Percentiles rank a stretch among this genome's conserved stretches.
Conservation (phyloP, 768 basidiomycete species). For the Termitomyces sp. region DNA sequence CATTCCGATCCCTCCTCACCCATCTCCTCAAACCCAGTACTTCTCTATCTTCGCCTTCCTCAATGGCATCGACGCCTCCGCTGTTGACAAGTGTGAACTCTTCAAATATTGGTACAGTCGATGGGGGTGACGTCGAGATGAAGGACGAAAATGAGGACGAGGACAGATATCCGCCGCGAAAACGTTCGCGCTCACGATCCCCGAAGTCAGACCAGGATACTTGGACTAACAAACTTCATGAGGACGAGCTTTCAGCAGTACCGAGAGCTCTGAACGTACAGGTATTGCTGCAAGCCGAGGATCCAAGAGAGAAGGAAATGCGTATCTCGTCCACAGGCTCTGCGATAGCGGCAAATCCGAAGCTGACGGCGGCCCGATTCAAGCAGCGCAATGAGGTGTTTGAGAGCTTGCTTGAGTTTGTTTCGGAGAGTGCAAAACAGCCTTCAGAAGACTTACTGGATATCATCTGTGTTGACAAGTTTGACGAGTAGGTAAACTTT, state of each 20-base stretch:
- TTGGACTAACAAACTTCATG: slow-evolving; percentile 38
- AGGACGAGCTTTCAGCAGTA: slow-evolving; percentile 14
- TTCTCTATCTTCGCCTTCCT: slow-evolving; percentile 10
- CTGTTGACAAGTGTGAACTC: neutral
- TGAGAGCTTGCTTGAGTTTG: slow-evolving; percentile 58
- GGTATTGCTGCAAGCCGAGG: slow-evolving; percentile 14
- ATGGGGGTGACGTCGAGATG: neutral
- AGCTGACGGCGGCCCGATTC: slow-evolving; percentile 44
- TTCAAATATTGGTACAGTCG: neutral
- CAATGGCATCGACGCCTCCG: slow-evolving; percentile 10
- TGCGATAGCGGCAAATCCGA: slow-evolving; percentile 6
- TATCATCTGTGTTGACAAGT: slow-evolving; percentile 41
- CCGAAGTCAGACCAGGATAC: slow-evolving; percentile 25
- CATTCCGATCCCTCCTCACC: slow-evolving; percentile 61
- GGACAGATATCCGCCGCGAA: slow-evolving; percentile 30
- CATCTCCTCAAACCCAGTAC: slow-evolving; percentile 48
- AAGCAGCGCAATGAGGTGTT: slow-evolving; percentile 66
- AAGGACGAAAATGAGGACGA: slow-evolving; percentile 17
- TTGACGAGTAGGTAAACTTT: neutral
- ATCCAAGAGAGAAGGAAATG: slow-evolving; percentile 20
- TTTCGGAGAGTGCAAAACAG: slow-evolving; percentile 61
- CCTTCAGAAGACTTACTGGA: slow-evolving; percentile 60
- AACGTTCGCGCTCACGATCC: slow-evolving; percentile 38
- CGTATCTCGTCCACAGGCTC: slow-evolving; percentile 12
- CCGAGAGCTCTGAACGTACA: slow-evolving; percentile 11